phyloP scores from a whole-genome alignment of 2,329 filamentous ascomycete species.

The Trichoderma guizhouense region DNA sequence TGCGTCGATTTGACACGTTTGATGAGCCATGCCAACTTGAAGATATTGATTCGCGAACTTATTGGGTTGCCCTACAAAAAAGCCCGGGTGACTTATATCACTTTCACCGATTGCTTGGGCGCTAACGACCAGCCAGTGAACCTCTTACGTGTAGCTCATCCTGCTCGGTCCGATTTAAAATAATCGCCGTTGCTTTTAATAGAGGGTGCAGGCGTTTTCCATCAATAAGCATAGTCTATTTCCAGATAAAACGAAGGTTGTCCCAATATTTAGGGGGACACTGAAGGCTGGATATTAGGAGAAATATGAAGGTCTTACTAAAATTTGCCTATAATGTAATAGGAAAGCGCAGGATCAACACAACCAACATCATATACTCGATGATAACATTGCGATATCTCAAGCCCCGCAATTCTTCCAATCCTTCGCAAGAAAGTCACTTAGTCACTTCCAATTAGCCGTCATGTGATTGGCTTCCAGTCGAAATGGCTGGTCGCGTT shows the following conservation, averaged over 20 bases:
- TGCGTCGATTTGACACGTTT: background rate
- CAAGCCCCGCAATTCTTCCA: background rate
- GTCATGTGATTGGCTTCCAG: background rate
- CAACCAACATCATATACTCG: background rate
- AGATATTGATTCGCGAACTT: background rate
- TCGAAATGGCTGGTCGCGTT: background rate
- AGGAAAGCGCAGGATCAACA: background rate
- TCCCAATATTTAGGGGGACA: background rate
- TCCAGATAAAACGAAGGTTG: background rate
- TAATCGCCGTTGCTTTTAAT: background rate
- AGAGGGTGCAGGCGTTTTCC: background rate
- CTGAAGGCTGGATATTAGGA: background rate
- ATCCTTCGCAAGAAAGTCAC: background rate
- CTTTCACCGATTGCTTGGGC: background rate
- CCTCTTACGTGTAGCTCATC: background rate
- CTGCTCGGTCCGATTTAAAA: background rate
- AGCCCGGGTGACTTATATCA: background rate
- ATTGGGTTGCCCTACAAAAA: background rate
- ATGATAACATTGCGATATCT: background rate
- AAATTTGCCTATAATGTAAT: background rate
- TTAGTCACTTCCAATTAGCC: background rate
- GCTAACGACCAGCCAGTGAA: background rate
- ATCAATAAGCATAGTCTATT: background rate
- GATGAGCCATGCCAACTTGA: background rate
- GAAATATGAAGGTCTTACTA: background rate